These are phyloP conservation scores for Akanthomyces dipterigenus DNA, from an alignment of 2,329 filamentous ascomycete genomes.

Conservation along the genomic window DNA sequence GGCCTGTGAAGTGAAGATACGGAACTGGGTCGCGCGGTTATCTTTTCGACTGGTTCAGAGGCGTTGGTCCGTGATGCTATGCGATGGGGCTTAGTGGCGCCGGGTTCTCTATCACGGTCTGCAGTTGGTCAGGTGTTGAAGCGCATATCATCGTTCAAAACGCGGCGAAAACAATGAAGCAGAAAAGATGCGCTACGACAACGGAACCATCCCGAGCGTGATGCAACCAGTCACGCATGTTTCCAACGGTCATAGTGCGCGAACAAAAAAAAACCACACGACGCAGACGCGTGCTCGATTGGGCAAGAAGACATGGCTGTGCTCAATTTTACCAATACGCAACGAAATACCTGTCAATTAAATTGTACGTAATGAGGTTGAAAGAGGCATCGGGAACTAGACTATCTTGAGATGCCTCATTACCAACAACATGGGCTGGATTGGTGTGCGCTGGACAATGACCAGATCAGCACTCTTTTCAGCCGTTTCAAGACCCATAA, in stretches of 20 bases:
- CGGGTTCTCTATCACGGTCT: background rate
- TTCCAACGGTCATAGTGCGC: background rate
- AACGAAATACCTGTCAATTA: background rate
- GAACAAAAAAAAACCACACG: background rate
- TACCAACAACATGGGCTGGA: background rate
- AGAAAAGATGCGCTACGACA: background rate
- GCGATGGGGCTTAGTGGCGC: background rate
- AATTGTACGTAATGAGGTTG: background rate
- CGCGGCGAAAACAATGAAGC: background rate
- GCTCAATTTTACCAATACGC: background rate
- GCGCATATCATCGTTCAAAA: background rate
- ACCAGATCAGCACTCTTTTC: background rate
- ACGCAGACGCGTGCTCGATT: no score
- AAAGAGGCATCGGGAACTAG: background rate
- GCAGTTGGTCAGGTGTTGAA: no score
- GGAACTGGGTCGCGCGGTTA: background rate
- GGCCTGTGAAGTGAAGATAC: background rate
- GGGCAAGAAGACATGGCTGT: background rate
- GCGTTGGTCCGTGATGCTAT: background rate
- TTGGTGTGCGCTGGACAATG: background rate
- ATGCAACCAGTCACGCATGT: background rate
- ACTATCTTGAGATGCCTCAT: background rate
- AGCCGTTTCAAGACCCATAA: constrained; percentile 6
- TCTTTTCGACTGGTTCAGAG: background rate
- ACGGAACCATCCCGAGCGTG: background rate